These are phyloP conservation scores for Diddensiella transvaalensis DNA, from an alignment of 805 yeast genomes.

Conservation along the genomic window DNA sequence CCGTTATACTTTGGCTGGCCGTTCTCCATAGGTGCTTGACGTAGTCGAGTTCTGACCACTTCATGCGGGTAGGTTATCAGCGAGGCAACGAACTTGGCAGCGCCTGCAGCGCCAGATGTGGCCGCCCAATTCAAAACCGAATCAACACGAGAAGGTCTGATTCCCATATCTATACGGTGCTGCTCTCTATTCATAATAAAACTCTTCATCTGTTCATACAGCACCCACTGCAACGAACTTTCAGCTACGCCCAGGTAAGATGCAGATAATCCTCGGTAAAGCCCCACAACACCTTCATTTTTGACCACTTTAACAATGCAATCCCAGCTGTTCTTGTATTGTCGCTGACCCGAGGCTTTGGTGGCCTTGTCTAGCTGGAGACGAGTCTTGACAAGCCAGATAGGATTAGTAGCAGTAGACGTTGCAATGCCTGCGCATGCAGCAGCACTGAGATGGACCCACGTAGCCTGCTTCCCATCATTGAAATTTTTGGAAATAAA, in stretches of 20 bases:
- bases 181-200: conserved; percentile 54
- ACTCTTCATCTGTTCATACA: conserved; percentile 90
- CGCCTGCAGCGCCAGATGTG: conserved; percentile 95
- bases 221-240: conserved; percentile 92
- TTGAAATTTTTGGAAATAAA: conserved; percentile 62
- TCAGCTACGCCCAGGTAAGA: conserved; percentile 92
- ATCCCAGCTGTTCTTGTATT: conserved; percentile 81
- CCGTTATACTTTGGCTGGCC: conserved; percentile 89
- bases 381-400: conserved; percentile 94
- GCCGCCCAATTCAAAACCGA: conserved; percentile 86
- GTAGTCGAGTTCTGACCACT: conserved; percentile 88
- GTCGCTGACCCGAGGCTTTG: conserved; percentile 42
- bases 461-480: conserved; percentile 72
- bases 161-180: conserved; percentile 37
- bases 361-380: conserved; percentile 76
- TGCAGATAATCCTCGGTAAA: conserved; percentile 90
- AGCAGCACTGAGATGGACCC: conserved; percentile 84
- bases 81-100: conserved; percentile 91
- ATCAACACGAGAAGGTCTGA: conserved; percentile 46
- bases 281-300: conserved; percentile 74
- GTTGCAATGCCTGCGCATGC: conserved; percentile 91
- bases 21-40: conserved; percentile 85
- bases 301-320: conserved; percentile 66
- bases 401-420: conserved; percentile 95
- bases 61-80: conserved; percentile 95